Base-by-base conservation (phyloP, 805 yeast species). In the Cyberlindnera euphorbiiphila region DNA sequence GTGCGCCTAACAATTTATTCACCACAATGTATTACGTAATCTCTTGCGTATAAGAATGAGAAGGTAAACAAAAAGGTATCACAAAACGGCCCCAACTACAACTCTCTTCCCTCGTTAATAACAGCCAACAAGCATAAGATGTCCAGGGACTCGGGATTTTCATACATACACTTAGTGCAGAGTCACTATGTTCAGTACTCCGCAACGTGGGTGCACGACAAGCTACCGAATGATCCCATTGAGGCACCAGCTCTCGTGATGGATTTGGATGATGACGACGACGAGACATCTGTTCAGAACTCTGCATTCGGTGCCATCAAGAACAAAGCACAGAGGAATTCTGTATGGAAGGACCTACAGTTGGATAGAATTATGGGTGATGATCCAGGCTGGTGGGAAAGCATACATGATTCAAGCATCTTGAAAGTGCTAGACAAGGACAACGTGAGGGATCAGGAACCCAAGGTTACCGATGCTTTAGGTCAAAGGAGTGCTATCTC, bases 131-230 rank as follows among this genome's bases (percentile, higher is more conserved):
- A n/a, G n/a, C n/a, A n/a, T n/a, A 29, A 14, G 11, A 36, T 39
- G 43, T 25, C 37, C 10, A 34, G 41, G 24, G 44, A 34, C 22
- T 27, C 41, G 6, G 8, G 32, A 1, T 34, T 29, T n/a, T 39
- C 41, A 6, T 41, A 49, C 27, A 32, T 54, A 2, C 59, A 59
- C 33, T 38, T 56, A 38, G 34, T 26, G 16, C 37, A 44, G 24
- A 49, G 61, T 1, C 61, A 32, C 61, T 65, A 41, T 41, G 61
- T 37, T 30, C 60, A 33, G 43, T 66, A 45, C 49, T 58, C 51
- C 58, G 62, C 47, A 29, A 57, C 51, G 31, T 57, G 62, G 62
- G 45, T 47, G 5, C 47, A 42, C n/a, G 61, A 56, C 32, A 46
- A 39, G 16, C 47, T 57, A 6, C 56, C 58, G 6, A 47, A 45